These are phyloP conservation scores for Penicillium fuscoglaucum DNA, from an alignment of 2,329 filamentous ascomycete genomes.

Conservation along the genomic window DNA sequence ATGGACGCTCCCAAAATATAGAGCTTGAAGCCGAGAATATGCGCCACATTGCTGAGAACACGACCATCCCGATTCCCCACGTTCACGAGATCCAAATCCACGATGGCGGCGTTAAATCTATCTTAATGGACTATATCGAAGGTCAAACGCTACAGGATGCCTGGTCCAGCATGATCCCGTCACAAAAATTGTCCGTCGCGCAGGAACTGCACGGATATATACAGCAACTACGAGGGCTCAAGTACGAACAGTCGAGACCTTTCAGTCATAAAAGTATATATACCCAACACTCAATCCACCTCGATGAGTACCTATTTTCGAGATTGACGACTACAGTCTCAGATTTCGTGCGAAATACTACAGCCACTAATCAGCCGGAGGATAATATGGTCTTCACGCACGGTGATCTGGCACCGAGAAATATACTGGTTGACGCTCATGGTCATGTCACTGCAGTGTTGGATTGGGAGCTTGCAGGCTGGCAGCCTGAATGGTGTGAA, in stretches of 20 bases:
- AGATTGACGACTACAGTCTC: neutral
- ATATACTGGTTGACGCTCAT: constrained; percentile 11
- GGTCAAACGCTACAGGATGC: constrained; percentile 3
- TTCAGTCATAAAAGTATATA: neutral
- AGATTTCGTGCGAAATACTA: neutral
- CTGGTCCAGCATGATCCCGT: constrained; percentile 10
- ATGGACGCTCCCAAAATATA: neutral
- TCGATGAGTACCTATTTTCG: neutral
- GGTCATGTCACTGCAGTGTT: constrained; percentile 7
- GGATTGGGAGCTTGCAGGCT: constrained; percentile 13
- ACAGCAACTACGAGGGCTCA: neutral
- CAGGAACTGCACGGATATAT: constrained; percentile 11
- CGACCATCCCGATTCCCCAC: constrained; percentile 1
- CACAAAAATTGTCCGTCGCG: constrained; percentile 7
- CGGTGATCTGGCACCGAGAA: constrained; percentile 8
- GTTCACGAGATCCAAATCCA: neutral
- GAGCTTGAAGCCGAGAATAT: constrained; percentile 5
- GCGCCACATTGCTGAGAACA: neutral
- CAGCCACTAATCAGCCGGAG: neutral
- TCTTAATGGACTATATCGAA: constrained; percentile 7
- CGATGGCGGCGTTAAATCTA: neutral
- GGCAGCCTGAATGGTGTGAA: constrained; percentile 6
- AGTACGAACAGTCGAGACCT: too few species aligned
- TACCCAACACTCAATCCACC: neutral
- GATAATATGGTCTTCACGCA: constrained; percentile 8